A percentile compares a stretch with the other conserved stretches of the same genome.
phyloP scores from a whole-genome alignment of 352 stramenopile genomes.

The Pythium guiyangense region DNA sequence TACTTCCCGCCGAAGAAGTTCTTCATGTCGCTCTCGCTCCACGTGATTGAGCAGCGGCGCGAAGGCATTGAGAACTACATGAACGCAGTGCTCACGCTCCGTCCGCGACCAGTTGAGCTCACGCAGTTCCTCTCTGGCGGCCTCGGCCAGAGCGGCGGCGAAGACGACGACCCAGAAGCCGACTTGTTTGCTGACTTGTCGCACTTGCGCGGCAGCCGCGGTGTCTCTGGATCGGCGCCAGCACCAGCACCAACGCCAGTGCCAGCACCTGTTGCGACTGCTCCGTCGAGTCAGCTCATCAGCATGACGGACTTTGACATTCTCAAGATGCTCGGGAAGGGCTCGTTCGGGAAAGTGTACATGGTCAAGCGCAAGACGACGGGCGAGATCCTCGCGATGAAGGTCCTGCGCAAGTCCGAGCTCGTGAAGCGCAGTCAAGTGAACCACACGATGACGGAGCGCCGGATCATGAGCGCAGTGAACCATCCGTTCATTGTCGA shows the following conservation, averaged over 20 bases:
- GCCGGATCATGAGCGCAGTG: constrained; percentile 85
- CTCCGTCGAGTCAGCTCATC: constrained; percentile 23
- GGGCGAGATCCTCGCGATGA: constrained; percentile 83
- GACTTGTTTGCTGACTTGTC: constrained; percentile 38
- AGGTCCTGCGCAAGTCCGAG: constrained; percentile 83
- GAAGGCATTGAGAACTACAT: constrained; percentile 82
- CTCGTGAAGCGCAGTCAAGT: constrained; percentile 88
- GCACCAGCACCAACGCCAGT: constrained; percentile 14
- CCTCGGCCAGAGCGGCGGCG: constrained; percentile 35
- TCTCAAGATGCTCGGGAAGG: constrained; percentile 97
- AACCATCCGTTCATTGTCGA: constrained; percentile 97
- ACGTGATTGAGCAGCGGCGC: constrained; percentile 83
- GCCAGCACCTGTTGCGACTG: neutral
- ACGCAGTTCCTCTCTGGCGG: constrained; percentile 58
- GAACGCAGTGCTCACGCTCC: constrained; percentile 69
- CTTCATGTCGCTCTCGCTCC: constrained; percentile 82
- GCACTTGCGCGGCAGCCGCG: constrained; percentile 11
- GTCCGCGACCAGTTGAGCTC: constrained; percentile 61
- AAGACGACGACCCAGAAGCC: constrained; percentile 59
- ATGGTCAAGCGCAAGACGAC: constrained; percentile 88
- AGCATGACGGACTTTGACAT: constrained; percentile 93
- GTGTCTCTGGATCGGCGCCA: neutral
- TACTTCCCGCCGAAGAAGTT: constrained; percentile 87
- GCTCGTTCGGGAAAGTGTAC: constrained; percentile 97
- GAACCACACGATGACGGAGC: constrained; percentile 87